These are phyloP conservation scores for Fusarium sp. DNA, from an alignment of 2,329 filamentous ascomycete genomes.

Conservation along the genomic window DNA sequence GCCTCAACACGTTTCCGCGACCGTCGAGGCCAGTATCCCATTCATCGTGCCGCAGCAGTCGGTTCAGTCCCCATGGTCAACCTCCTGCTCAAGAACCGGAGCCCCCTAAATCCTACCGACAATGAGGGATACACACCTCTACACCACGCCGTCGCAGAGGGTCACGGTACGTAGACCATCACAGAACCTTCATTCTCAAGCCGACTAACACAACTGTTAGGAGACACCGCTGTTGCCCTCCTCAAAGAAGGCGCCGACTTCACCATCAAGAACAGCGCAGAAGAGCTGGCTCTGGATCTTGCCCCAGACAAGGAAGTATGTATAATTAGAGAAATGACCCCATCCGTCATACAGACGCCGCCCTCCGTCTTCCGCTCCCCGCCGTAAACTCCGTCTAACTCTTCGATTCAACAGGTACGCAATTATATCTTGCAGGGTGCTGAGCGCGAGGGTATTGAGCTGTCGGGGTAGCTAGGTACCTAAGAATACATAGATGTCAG, in stretches of 20 bases:
- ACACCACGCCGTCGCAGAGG: constrained; percentile 86
- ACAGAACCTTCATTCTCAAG: background rate
- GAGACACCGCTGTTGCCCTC: constrained; percentile 84
- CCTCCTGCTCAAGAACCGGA: constrained; percentile 79
- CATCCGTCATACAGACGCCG: background rate
- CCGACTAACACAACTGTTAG: constrained; percentile 46
- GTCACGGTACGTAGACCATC: constrained; percentile 63
- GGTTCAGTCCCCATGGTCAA: constrained; percentile 90
- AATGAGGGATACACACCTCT: constrained; percentile 85
- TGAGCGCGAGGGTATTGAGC: constrained; percentile 84
- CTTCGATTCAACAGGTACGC: constrained; percentile 64
- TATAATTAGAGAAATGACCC: constrained; percentile 25
- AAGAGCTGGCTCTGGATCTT: constrained; percentile 78
- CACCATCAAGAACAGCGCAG: constrained; percentile 79
- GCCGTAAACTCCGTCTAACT: constrained; percentile 35
- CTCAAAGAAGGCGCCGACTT: constrained; percentile 87
- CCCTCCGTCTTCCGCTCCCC: background rate
- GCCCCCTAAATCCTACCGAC: constrained; percentile 87
- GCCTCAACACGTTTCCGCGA: constrained; percentile 86
- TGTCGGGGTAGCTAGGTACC: constrained; percentile 48
- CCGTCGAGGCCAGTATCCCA: constrained; percentile 85
- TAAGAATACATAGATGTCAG: constrained; percentile 37
- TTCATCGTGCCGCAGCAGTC: constrained; percentile 91
- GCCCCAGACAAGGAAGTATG: constrained; percentile 86
- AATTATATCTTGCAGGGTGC: constrained; percentile 81